A percentile compares a stretch with the other conserved stretches of the same genome.
Evolutionary conservation across 768 basidiomycete species (phyloP).

Genomic region (Agrocybe chaxingu): DNA sequence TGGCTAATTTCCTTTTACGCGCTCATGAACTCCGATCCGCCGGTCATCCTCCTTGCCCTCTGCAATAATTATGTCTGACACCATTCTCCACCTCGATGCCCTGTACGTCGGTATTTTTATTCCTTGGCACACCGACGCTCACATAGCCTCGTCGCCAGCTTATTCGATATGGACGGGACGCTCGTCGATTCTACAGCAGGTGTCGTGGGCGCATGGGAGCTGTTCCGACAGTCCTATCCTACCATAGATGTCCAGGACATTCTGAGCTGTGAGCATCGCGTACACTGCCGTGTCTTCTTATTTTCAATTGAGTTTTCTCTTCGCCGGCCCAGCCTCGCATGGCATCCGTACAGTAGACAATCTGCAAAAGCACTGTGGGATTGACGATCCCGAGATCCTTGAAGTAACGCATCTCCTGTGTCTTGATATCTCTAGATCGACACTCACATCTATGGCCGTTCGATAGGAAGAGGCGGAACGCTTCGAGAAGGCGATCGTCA

Average conservation of each 20-base stretch:
- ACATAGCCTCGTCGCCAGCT: conserved; percentile 32
- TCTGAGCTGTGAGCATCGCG: conserved; percentile 51
- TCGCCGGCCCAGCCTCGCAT: conserved; percentile 55
- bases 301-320: conserved; percentile 5
- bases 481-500: conserved; percentile 78
- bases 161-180: conserved; percentile 86
- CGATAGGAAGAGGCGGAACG: conserved; percentile 64
- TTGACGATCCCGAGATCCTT: conserved; percentile 64
- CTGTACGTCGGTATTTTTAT: conserved; percentile 31
- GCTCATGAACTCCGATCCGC: conserved; percentile 8
- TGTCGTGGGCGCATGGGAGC: conserved; percentile 79
- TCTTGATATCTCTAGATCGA: conserved; percentile 1
- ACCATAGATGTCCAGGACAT: conserved; percentile 57
- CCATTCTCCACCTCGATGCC: conserved; percentile 35
- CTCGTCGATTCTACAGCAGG: conserved; percentile 81
- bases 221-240: conserved; percentile 71
- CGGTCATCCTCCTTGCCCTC: conserved; percentile 8
- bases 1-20: conserved; percentile 8
- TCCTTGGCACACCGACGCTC: conserved; percentile 12
- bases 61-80: conserved; percentile 28
- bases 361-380: conserved; percentile 65
- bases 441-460: conserved; percentile 12
- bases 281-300: conserved; percentile 7
- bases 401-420: conserved; percentile 41
- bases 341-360: conserved; percentile 86